These are phyloP conservation scores for Fragaria vesca DNA, from an alignment of 306 rosid species.

Conservation along the genomic window DNA sequence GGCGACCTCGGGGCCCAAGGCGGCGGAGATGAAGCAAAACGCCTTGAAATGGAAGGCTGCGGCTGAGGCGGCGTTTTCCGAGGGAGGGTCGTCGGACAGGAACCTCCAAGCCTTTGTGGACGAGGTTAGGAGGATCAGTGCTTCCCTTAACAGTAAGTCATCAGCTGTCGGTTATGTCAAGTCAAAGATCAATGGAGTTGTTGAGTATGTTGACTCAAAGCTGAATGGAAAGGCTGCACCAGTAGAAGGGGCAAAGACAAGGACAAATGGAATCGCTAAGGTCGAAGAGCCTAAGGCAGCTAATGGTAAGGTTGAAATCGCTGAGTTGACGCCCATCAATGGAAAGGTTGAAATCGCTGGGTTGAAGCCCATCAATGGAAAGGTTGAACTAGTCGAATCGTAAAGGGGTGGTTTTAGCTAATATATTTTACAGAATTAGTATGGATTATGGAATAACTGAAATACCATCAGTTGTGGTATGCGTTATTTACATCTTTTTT, in stretches of 20 bases:
- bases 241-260: not conserved
- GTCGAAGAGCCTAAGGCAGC: not conserved
- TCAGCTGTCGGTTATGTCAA: not conserved
- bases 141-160: not conserved
- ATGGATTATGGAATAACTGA: constrained; percentile 9
- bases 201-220: not conserved
- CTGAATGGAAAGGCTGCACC: not conserved
- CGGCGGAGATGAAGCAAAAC: constrained; percentile 30
- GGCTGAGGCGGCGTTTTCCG: constrained; percentile 32
- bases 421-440: not conserved
- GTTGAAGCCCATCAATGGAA: not conserved
- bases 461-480: constrained; percentile 5
- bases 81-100: constrained; percentile 48
- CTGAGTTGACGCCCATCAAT: not conserved
- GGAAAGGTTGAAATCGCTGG: not conserved
- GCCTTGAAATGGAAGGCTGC: constrained; percentile 35
- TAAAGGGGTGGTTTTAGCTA: not conserved
- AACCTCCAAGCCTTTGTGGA: constrained; percentile 42
- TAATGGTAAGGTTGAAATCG: not conserved
- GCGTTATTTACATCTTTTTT: not conserved
- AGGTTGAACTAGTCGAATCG: not conserved
- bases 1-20: constrained; percentile 33
- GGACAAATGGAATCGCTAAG: not conserved
- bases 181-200: constrained; percentile 2
- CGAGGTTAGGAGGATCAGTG: constrained; percentile 26